Base-by-base conservation (phyloP, 2,329 filamentous ascomycete genomes). In the Pezicula neosporulosa region DNA sequence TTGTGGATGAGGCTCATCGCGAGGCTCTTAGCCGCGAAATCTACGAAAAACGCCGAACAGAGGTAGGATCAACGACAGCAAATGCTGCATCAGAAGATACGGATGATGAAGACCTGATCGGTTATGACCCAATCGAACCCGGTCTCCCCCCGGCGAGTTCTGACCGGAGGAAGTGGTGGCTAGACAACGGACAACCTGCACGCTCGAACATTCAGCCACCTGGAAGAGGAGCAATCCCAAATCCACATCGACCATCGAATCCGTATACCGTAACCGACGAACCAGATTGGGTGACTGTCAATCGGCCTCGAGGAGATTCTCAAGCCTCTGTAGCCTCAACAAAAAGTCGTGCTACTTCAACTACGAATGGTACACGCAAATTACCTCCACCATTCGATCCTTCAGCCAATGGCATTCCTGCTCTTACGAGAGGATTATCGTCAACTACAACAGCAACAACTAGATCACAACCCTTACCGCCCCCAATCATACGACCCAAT, bases 61-160 rank as follows among this genome's bases (percentile, higher is more conserved):
- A 89, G 12, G 79, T 92, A 8, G 87, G 85, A 15, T 79, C 82
- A 48, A 77, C 81, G 7, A 79, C 79, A 3, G 79, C 83, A 10
- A 80, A 77, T 54, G 77, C 70, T 35, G 75, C 79, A 8, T 82
- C 82, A 30, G 79, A 83, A 4, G 83, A 90, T 33, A 76, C 74
- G n/a, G 78, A 83, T 47, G 89, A 95, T 55, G 90, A 94, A 65
- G 90, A 95, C 58, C 70, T 90, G 15, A 82, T 90, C 41, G 88
- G 87, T 1, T 92, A 94, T 66, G 87, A 94, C 54, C 82, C 89
- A 15, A 86, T 96, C 55, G 87, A 93, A 64, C 87, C 90, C 6
- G 90, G 89, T 1, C 76, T 88, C 12, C 83, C 84, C 3, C 79
- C 83, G 28, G 83, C 84, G 12, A 87, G 83, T 63, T 86, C 83